Conservation (phyloP, 225 moss, liverwort and hornwort genomes). For the Polytrichum formosum region DNA sequence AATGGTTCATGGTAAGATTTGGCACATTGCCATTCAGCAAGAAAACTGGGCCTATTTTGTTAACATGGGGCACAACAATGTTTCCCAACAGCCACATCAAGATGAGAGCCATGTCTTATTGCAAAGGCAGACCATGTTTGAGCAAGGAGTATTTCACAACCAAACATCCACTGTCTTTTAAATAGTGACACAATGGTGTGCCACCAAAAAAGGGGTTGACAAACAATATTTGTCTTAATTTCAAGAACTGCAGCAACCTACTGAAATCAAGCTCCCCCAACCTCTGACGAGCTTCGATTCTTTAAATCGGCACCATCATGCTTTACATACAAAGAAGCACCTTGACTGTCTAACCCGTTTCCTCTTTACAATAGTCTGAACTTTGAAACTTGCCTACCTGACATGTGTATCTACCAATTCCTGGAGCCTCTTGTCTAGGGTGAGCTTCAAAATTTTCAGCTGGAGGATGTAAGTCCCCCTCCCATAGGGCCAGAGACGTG, state of each 20-base stretch:
- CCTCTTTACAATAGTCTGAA: slow-evolving; percentile 9
- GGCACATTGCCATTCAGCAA: no score
- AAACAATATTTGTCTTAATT: slow-evolving; percentile 1
- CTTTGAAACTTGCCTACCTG: slow-evolving; percentile 5
- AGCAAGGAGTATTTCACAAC: neutral
- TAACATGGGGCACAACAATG: no score
- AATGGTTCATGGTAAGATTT: no score
- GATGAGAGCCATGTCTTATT: no score
- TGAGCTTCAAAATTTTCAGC: slow-evolving; percentile 1
- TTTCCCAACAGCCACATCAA: no score
- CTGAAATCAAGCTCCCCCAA: slow-evolving; percentile 6
- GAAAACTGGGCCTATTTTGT: no score
- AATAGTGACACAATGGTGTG: slow-evolving; percentile 6
- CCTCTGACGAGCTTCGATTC: slow-evolving; percentile 5
- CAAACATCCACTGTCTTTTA: slow-evolving; percentile 1
- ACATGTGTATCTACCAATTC: slow-evolving; percentile 10
- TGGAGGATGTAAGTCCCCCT: neutral
- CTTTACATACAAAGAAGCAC: slow-evolving; percentile 10
- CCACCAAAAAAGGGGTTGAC: slow-evolving; percentile 5
- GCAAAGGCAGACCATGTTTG: no score
- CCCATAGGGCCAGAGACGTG: neutral
- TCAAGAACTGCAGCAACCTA: slow-evolving; percentile 6
- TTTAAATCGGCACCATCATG: slow-evolving; percentile 3
- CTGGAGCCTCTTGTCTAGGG: neutral
- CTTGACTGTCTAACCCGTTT: neutral